A percentile compares a stretch with the other conserved stretches of the same genome.
Conservation (phyloP, 2,329 filamentous ascomycete species). For the Aspergillus sp. region DNA sequence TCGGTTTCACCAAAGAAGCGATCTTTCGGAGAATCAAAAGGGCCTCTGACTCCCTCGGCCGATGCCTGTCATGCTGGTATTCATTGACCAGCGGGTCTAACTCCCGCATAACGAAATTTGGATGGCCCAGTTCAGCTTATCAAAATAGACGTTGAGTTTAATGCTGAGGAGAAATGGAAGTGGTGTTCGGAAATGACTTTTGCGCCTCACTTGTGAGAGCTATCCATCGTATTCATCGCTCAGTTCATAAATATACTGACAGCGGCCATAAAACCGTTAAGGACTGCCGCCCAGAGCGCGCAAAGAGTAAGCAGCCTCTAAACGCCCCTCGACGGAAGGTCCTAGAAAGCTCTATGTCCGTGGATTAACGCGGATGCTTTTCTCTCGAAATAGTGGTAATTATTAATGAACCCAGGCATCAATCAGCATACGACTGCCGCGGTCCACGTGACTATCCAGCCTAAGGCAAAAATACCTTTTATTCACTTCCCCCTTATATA, state of each 20-base stretch:
- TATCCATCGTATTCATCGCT: neutral
- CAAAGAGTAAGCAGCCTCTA: neutral
- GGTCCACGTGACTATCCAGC: neutral
- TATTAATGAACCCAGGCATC: conserved; percentile 8
- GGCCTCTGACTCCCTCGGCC: conserved; percentile 52
- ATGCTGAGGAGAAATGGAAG: neutral
- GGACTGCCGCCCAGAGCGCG: neutral
- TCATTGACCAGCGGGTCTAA: conserved; percentile 50
- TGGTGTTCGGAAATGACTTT: neutral
- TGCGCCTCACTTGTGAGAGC: neutral
- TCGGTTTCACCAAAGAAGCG: conserved; percentile 86
- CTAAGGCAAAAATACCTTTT: neutral
- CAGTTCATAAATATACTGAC: neutral
- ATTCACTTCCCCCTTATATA: neutral
- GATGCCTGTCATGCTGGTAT: conserved; percentile 55
- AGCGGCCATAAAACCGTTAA: neutral
- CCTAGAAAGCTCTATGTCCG: neutral
- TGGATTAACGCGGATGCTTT: neutral
- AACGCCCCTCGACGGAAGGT: neutral
- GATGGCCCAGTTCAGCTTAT: neutral
- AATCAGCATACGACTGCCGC: neutral
- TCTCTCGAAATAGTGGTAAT: neutral
- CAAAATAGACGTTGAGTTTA: neutral
- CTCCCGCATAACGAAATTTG: conserved; percentile 37
- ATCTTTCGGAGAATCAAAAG: conserved; percentile 70